Evolutionary conservation across 352 stramenopile species (phyloP), one percentile per base, ranked within the genome.

Genomic region (Pythium dissimile): DNA sequence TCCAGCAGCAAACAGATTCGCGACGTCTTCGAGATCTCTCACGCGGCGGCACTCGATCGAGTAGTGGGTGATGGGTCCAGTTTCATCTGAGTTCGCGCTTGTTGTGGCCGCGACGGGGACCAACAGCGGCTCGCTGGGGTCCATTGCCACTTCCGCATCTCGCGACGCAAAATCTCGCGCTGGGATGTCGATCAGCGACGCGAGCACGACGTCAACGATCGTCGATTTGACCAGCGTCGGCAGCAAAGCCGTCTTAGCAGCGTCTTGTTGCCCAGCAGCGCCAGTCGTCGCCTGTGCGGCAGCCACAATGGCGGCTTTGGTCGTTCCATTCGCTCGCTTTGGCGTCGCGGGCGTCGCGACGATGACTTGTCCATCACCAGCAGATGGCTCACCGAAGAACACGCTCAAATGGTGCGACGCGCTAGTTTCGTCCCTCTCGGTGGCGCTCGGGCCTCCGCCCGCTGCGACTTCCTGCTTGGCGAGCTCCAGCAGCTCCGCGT

Each of bases 141-240:
- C 18, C 27, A 7, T 24, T 23, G 11, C 26, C 6, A 13, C 7
- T 27, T 45, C 35, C 7, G 23, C 34, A 24, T 44, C 42, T 35
- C 43, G n/a, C n/a, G n/a, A n/a, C n/a, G n/a, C n/a, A n/a, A n/a
- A n/a, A n/a, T n/a, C n/a, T n/a, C n/a, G 21, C 6, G 30, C 24
- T 4, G 54, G 54, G 15, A 61, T 38, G 16, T 54, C 44, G 15
- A 53, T 23, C 5, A 61, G 23, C 20, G n/a, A 12, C 27, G 66
- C 28, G 15, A 77, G 41, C 27, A 77, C 38, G 18, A 44, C 47
- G 11, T 73, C 56, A 23, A 71, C 53, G 24, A 72, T 67, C 35
- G 57, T 54, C n/a, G 51, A 23, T 3, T 52, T 65, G 12, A 45
- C 47, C 21, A 66, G 59, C 15, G 57, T 58, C 10, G 47, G n/a